Percentiles rank a stretch among this genome's conserved stretches.
phyloP scores from a whole-genome alignment of 2,329 filamentous ascomycete species.

The Calonectria crousiana region DNA sequence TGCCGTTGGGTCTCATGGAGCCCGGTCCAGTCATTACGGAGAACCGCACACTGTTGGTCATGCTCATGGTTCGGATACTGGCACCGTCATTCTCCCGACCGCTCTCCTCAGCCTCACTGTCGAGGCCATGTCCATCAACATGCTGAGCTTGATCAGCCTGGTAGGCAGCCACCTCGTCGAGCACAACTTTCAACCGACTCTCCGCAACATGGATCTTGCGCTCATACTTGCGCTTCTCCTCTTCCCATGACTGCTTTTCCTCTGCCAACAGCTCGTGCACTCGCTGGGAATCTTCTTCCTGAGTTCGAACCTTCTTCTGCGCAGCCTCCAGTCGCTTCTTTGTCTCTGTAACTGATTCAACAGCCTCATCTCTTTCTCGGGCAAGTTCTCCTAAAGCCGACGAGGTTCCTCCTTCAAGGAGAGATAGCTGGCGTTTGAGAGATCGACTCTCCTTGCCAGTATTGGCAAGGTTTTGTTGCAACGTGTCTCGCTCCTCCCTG shows the following conservation, averaged over 20 bases:
- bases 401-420: constrained; percentile 88
- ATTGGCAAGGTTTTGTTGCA: constrained; percentile 72
- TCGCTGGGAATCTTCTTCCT: constrained; percentile 86
- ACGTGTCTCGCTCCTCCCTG: constrained; percentile 79
- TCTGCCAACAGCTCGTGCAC: constrained; percentile 84
- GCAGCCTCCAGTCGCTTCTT: constrained; percentile 81
- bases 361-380: constrained; percentile 86
- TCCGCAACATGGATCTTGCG: constrained; percentile 92
- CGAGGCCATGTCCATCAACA: constrained; percentile 55
- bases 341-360: constrained; percentile 78
- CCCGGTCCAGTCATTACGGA: constrained; percentile 74
- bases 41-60: constrained; percentile 79
- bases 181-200: constrained; percentile 82
- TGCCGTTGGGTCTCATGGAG: constrained; percentile 69
- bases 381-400: constrained; percentile 87
- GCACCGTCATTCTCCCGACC: constrained; percentile 76
- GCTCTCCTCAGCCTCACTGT: constrained; percentile 72
- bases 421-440: constrained; percentile 85
- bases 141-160: constrained; percentile 66
- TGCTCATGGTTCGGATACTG: constrained; percentile 79
- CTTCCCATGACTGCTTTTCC: constrained; percentile 88
- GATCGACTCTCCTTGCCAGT: constrained; percentile 82
- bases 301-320: constrained; percentile 81
- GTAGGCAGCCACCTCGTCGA: constrained; percentile 86
- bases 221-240: constrained; percentile 85